These are phyloP conservation scores for Gossypium rotundifolium DNA, from an alignment of 345 rosid species.

Conservation along the genomic window DNA sequence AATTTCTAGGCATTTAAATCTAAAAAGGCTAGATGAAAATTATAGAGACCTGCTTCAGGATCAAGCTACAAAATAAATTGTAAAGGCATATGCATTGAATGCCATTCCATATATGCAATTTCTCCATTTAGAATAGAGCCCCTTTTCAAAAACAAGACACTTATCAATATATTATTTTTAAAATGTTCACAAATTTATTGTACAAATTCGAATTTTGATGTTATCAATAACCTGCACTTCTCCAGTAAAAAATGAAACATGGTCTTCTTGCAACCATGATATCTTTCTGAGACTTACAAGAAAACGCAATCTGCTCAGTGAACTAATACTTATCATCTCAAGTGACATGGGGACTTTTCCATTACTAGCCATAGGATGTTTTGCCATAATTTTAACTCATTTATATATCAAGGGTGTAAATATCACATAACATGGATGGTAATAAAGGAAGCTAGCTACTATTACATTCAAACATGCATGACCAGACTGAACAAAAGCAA, in stretches of 20 bases:
- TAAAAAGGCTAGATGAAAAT: background rate
- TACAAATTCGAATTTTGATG: background rate
- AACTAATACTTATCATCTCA: background rate
- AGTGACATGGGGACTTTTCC: background rate
- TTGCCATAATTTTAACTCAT: background rate
- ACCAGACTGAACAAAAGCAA: background rate
- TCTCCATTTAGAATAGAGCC: background rate
- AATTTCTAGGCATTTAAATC: background rate
- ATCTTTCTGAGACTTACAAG: background rate
- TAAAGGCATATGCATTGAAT: background rate
- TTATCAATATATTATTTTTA: background rate
- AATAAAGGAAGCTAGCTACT: background rate
- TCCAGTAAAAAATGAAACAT: background rate
- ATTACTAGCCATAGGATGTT: background rate
- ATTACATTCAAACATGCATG: background rate
- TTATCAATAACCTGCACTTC: background rate
- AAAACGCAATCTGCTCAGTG: background rate
- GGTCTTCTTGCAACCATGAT: background rate
- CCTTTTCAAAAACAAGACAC: no score
- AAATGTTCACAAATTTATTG: background rate
- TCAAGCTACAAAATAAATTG: background rate
- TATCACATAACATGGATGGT: background rate
- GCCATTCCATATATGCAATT: background rate
- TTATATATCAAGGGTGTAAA: background rate
- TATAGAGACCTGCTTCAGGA: background rate